Base-by-base conservation (phyloP, 23 red algal genomes). In the Pyropia haitanensis region DNA sequence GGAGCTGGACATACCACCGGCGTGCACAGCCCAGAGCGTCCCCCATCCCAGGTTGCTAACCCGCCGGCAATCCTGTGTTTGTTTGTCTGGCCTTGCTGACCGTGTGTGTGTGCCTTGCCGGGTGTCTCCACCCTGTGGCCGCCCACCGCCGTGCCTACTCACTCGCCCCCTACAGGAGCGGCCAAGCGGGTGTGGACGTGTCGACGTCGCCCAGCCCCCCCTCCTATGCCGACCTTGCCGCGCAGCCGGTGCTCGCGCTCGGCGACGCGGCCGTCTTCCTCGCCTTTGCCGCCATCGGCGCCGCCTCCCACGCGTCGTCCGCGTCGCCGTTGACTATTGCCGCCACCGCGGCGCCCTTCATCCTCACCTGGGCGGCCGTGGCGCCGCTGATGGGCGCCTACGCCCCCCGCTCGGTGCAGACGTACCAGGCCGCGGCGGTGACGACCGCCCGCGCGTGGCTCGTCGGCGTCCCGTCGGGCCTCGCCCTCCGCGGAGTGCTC, bases 311-410 rank as follows among this genome's bases (percentile, higher is more conserved):
- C 34, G 74, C 64, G 8, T 58, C 23, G 12, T 39, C 27, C 0
- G 49, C 49, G 16, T 62, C 69, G 16, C 53, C 71, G 68, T 44
- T 83, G 59, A 81, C 31, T n/a, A 56, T 76, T 5, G 32, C 80
- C 25, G 56, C 72, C 34, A 88, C 81, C 19, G 90, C 90, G 0
- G 64, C 67, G 12, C 90, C 90, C 58, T 95, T 95, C 56, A n/a
- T 88, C 14, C 52, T 85, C 14, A 65, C 75, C 8, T 95, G 90
- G 90, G 65, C 88, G 14, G 32, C 63, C 22, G 56, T 55, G 27
- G 64, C 81, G 5, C 90, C 90, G 18, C 51, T 87, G 14, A 48
- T 80, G 21, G 90, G 81, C 48, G 81, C 76, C 15, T 95, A 87
- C 61, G 75, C 68, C n/a, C 27, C 68, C 24, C 63, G 64, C 26